Base-by-base conservation (phyloP, 2,329 filamentous ascomycete species). In the Nothophoma quercina region DNA sequence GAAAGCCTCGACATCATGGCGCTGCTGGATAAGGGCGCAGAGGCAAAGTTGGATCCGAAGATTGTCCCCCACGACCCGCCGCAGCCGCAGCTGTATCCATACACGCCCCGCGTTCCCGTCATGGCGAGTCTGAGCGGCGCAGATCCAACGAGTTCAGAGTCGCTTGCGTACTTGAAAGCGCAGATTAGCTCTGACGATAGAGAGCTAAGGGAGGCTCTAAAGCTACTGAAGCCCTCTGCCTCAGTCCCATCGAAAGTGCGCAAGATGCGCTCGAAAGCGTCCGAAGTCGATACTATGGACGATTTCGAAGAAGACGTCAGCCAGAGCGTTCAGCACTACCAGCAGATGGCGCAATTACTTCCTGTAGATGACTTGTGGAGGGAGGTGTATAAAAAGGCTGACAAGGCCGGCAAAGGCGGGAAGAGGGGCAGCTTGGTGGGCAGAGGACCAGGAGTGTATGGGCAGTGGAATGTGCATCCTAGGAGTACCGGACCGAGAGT, bases 1-100 rank as follows among this genome's bases (percentile, higher is more conserved):
- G 93, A 98, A 75, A 92, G 86, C 55, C 74, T 99, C 7, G 93
- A 96, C 69, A 96, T 99, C 47, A 70, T 75, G 2, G 75, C 87
- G n/a, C 82, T 99, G 1, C 83, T 99, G 2, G 82, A 82, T 1
- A 95, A 90, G 71, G 89, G 90, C 4, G 63, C 82, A 0, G 71
- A 80, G 16, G 91, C 93, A 0, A 81, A 74, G 25, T 82, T 98
- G 1, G 89, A 96, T 62, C 83, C 86, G 0, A 69, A 73, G 1
- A 83, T 88, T 42, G 71, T 81, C 1, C 86, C 91, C 0, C 64
- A 42, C 0, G 78, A 83, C 12, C 71, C 85, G 6, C 89, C 90
- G 0, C 72, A 80, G 0, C 79, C 88, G 0, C 80, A 90, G 4
- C 69, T 75, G 16, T 89, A 91, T 59, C 41, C 70, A 0, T 98